Evolutionary conservation across 2,329 filamentous ascomycete genomes (phyloP), one percentile per base, ranked within the genome.

Genomic region (Xylariaceae sp.): DNA sequence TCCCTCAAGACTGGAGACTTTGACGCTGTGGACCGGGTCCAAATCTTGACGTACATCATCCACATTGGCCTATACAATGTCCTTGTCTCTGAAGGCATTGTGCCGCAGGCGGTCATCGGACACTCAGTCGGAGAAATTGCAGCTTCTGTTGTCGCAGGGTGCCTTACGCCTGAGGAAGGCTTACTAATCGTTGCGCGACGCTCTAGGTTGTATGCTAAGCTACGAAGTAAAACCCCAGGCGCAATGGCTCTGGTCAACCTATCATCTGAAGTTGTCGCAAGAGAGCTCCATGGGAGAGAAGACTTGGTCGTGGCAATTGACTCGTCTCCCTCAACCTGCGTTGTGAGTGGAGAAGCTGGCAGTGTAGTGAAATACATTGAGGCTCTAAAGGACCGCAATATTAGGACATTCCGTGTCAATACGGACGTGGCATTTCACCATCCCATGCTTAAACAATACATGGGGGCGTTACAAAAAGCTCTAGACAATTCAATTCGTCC

Each of bases 61-160:
- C 73, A 77, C 43, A 60, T 67, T 48, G 70, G 67, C 1, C 60
- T 75, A 2, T 54, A 48, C 15, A 63, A 64, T 0, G 42, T 73
- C 1, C 67, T 77, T 0, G 51, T 59, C 23, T 58, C 59, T 5
- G 64, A 67, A 23, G 71, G 71, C 0, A 26, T 72, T 0, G 24
- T 46, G 3, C 73, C 74, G 1, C 46, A 65, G 7, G 73, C 73
- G 0, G 62, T 76, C 5, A 69, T 76, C 32, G 74, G 74, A 1
- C 74, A 76, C 47, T 76, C 74, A 0, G 67, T 75, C 2, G 74
- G 74, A 2, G 74, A 77, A 52, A 72, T 75, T 9, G 73, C 74
- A 2, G 73, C 73, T 2, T 59, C 70, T 2, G 72, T 75, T 13
- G 67, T 66, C 1, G 70, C 68, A 15, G 70, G 70, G 5, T 67